Base-by-base conservation (phyloP, 2,329 filamentous ascomycete species). In the Purpureocillium lavendulum region DNA sequence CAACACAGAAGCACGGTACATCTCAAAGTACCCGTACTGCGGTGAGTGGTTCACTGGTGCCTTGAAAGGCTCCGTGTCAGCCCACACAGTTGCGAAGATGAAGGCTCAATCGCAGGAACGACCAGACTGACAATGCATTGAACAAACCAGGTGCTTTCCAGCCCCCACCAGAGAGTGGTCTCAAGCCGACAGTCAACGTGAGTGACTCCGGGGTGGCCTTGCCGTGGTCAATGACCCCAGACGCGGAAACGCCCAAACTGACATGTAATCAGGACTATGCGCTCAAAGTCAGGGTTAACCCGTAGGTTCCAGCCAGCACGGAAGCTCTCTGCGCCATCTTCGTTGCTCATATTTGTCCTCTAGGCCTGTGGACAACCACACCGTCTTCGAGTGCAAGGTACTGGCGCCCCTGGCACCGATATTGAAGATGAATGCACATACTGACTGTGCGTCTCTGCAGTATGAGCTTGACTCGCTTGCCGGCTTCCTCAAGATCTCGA, bases 381-480 rank as follows among this genome's bases (percentile, higher is more conserved):
- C 43, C 1, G 52, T 55, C 1, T 54, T 54, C 28, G 52, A 54
- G 36, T 55, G 52, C 49, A 55, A 54, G 46, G 52, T 50, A 44
- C 41, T 18, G 11, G 11, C 9, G 6, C 9, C 12, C 8, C 7
- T 12, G 4, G 14, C 12, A 6, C 24, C 4, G 9, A 6, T 8
- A 9, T 30, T 13, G 6, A 24, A 14, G 11, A 15, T 18, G 24
- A 40, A 17, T 21, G 7, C 7, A 7, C 15, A 33, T n/a, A 11
- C 16, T 34, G 7, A 38, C n/a, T 7, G n/a, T n/a, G 7, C 7
- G 64, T 90, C 1, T 90, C 87, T n/a, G 52, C 89, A 94, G 64
- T 94, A 90, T 61, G 88, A 94, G 62, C 76, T 95, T 30, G 88
- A 94, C 65, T 90, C 86, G 7, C 74, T 94, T 2, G 87, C 87